Base-by-base conservation (phyloP, 1,284 basidiomycete genomes). In the Peniophora sp. region DNA sequence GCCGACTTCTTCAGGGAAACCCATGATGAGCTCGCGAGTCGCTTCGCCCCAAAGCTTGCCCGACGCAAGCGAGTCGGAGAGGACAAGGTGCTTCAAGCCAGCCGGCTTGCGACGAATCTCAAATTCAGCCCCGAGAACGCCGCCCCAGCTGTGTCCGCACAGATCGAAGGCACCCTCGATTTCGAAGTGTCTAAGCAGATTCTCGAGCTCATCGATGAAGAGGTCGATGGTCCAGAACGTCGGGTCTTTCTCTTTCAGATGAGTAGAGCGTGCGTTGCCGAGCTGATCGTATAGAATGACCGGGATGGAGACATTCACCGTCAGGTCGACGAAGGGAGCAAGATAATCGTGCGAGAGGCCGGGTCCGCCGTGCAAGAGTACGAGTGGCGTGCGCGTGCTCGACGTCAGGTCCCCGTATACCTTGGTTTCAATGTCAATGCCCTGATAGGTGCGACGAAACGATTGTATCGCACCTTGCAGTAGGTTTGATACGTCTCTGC, bases 221-320 rank as follows among this genome's bases (percentile, higher is more conserved):
- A 70, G 62, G 15, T 58, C 60, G 39, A 62, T 55, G 6, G 60
- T 64, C 65, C 65, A 68, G 58, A 71, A 70, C n/a, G 47, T 35
- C 15, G 48, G 47, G 8, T 58, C 58, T 54, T 68, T 68, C 45
- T 59, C 60, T 9, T 45, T 53, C 14, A 70, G 51, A 52, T 64
- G 64, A 11, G 67, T 64, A 6, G 65, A 68, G n/a, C 50, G 52
- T 10, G 60, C 68, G 49, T 50, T 57, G n/a, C 68, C 68, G 50
- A 70, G 47, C 55, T 70, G 68, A 54, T 71, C 68, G 61, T 69
- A 71, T 52, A 69, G 53, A 35, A 70, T 55, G 52, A 71, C 59
- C 20, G 64, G 61, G 39, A 61, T 59, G 27, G 44, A 24, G 51
- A 47, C 47, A 9, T 48, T 32, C 10, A 11, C 15, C 24, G 59